A percentile compares a stretch with the other conserved stretches of the same genome.
Conservation (phyloP, 495 filamentous ascomycete genomes). For the Lentithecium fluviatile region DNA sequence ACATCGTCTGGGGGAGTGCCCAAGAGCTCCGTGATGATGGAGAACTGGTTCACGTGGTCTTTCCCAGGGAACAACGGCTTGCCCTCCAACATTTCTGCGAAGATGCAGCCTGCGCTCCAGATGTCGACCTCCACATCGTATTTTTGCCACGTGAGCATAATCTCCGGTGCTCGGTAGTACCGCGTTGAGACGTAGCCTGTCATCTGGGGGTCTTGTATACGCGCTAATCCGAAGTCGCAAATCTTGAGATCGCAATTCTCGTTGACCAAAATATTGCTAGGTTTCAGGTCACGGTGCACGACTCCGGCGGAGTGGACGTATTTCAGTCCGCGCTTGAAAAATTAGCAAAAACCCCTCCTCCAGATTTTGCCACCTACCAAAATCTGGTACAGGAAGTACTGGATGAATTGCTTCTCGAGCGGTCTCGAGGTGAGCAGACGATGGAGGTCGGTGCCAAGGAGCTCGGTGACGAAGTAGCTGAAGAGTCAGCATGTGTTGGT, state of each 20-base stretch:
- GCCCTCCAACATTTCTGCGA: slow-evolving; percentile 98
- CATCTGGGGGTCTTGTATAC: slow-evolving; percentile 99
- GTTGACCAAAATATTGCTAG: slow-evolving; percentile 97
- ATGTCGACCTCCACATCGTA: slow-evolving; percentile 99
- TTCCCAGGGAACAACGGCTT: slow-evolving; percentile 98
- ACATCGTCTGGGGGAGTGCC: slow-evolving; percentile 99
- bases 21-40: slow-evolving; percentile 96
- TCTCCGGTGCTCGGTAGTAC: slow-evolving; percentile 98
- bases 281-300: slow-evolving; percentile 95
- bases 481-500: slow-evolving; percentile 29
- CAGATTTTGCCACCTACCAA: slow-evolving; percentile 58
- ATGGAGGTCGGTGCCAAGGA: slow-evolving; percentile 95
- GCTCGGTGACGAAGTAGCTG: slow-evolving; percentile 97
- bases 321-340: slow-evolving; percentile 82
- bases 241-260: slow-evolving; percentile 99
- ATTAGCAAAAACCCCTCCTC: slow-evolving; percentile 38
- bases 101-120: slow-evolving; percentile 98
- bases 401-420: slow-evolving; percentile 98
- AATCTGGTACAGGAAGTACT: slow-evolving; percentile 99
- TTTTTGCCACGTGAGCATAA: slow-evolving; percentile 99
- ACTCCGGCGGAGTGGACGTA: slow-evolving; percentile 98
- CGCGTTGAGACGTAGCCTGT: slow-evolving; percentile 97
- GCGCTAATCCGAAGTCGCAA: slow-evolving; percentile 95
- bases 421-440: slow-evolving; percentile 91
- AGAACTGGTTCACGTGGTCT: slow-evolving; percentile 99